Conservation (phyloP, 2,329 filamentous ascomycete genomes). For the Ophiostoma ips region DNA sequence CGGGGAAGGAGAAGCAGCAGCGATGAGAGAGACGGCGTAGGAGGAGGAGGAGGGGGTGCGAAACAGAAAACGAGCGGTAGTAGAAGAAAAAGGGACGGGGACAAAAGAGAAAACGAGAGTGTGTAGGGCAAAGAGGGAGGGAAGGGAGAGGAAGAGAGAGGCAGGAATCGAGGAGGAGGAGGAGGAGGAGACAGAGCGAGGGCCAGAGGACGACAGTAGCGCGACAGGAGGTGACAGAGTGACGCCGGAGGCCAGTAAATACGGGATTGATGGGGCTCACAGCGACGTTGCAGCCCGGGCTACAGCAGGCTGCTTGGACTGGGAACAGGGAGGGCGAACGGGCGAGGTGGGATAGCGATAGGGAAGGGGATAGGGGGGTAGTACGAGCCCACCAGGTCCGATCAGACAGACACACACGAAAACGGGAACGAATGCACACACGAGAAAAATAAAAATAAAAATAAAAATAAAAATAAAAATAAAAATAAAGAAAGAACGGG, state of each 20-base stretch:
- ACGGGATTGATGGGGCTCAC: not conserved
- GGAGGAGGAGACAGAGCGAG: not conserved
- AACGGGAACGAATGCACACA: not conserved
- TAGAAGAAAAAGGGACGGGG: not conserved
- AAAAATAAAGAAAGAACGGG: not conserved
- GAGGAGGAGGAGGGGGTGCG: slow-evolving; percentile 1
- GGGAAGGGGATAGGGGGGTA: not conserved
- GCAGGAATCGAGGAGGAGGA: not conserved
- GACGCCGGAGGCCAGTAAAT: not conserved
- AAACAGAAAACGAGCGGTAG: not conserved
- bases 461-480: not conserved
- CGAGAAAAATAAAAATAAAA: not conserved
- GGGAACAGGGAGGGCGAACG: not conserved
- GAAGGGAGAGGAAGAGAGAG: not conserved
- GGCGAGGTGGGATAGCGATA: not conserved
- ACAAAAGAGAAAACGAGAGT: not conserved
- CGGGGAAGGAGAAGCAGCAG: not conserved
- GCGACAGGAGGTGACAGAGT: not conserved
- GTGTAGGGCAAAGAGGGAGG: slow-evolving; percentile 1
- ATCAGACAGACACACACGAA: not conserved
- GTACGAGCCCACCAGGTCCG: not conserved
- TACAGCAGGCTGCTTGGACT: not conserved
- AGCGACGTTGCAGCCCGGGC: not conserved
- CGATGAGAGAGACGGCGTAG: not conserved
- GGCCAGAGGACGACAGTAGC: not conserved